A percentile compares a stretch with the other conserved stretches of the same genome.
Conservation (phyloP, 345 rosid genomes). For the Clausena lansium region DNA sequence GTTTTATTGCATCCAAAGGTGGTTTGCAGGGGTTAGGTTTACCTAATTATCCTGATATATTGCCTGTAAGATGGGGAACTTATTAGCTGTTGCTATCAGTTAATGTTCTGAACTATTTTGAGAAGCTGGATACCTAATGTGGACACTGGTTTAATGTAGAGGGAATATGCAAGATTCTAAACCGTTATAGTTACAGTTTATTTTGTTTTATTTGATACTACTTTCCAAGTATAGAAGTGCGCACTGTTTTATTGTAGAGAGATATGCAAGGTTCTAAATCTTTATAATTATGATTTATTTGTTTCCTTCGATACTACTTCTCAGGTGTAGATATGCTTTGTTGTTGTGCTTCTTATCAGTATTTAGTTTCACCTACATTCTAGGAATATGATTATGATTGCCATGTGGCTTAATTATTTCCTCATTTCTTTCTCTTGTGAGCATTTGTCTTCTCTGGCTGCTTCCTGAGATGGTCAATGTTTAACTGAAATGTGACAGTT, state of each 20-base stretch:
- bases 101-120: not conserved
- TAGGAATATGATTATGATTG: not conserved
- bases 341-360: not conserved
- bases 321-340: not conserved
- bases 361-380: not conserved
- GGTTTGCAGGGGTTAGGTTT: not conserved
- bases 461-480: not conserved
- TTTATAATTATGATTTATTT: not conserved
- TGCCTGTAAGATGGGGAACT: not conserved
- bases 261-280: not conserved
- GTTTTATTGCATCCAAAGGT: not conserved
- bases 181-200: not conserved
- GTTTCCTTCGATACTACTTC: not conserved
- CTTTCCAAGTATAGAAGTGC: not conserved
- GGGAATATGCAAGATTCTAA: not conserved
- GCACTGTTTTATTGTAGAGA: not conserved
- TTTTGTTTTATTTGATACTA: not conserved
- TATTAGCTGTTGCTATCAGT: not conserved
- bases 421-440: not conserved
- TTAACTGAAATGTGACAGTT: not conserved
- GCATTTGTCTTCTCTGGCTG: not conserved
- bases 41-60: not conserved
- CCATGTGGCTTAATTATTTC: not conserved
- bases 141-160: not conserved
- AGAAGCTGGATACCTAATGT: not conserved